Conservation (phyloP, 139 green algal species). For the Closterium sp. region DNA sequence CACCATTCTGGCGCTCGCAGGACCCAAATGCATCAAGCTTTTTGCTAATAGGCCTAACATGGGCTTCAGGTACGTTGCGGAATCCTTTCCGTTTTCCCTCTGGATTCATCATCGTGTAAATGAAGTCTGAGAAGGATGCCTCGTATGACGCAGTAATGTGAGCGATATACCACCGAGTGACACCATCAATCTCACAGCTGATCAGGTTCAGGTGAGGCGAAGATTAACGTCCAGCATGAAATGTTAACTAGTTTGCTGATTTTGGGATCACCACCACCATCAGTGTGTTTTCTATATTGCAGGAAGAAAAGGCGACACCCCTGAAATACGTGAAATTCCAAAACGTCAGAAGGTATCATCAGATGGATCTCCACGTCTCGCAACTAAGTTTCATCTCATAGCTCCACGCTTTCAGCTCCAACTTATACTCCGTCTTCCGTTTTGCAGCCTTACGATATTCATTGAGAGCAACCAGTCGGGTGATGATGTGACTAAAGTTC, state of each 20-base stretch:
- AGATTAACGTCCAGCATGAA: neutral
- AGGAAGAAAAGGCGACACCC: constrained; percentile 44
- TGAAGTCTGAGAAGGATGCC: constrained; percentile 2
- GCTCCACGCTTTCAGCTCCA: constrained; percentile 59
- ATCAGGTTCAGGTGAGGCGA: neutral
- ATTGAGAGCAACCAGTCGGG: constrained; percentile 45
- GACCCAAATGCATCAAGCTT: neutral
- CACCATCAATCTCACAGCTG: neutral
- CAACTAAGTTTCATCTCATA: constrained; percentile 36
- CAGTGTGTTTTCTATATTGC: too few species aligned
- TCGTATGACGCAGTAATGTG: neutral
- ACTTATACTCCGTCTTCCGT: neutral
- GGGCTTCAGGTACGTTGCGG: neutral
- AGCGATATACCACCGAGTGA: constrained; percentile 4
- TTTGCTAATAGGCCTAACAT: neutral
- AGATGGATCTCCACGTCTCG: too few species aligned
- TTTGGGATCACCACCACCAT: too few species aligned
- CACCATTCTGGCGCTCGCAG: neutral
- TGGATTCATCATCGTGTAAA: constrained; percentile 23
- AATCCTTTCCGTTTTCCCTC: neutral
- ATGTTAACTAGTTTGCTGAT: neutral
- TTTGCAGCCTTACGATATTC: constrained; percentile 47
- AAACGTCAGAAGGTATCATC: constrained; percentile 63
- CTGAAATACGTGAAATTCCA: constrained; percentile 76
- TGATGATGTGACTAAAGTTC: constrained; percentile 44